Evolutionary conservation across 2,329 filamentous ascomycete genomes (phyloP).

Genomic region (Aspergillus ruber): DNA sequence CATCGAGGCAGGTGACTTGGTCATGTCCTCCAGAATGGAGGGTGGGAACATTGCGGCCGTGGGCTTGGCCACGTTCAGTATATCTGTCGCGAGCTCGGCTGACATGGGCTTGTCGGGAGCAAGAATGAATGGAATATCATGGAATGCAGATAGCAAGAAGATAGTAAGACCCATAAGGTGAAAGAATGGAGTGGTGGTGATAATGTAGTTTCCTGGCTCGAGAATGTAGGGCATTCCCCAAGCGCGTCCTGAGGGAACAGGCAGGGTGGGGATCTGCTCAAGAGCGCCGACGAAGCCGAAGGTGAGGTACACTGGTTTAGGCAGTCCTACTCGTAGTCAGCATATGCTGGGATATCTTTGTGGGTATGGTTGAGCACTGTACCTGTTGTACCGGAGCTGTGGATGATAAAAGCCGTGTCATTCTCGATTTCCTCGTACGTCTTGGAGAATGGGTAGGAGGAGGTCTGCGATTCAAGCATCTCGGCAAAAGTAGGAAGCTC

Average conservation of each 20-base stretch:
- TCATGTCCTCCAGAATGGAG: slow-evolving; percentile 15
- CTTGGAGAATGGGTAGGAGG: slow-evolving; percentile 9
- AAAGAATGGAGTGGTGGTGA: slow-evolving; percentile 14
- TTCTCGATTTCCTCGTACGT: slow-evolving; percentile 16
- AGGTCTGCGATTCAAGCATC: not conserved
- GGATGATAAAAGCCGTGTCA: slow-evolving; percentile 21
- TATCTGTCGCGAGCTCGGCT: slow-evolving; percentile 7
- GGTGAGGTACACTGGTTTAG: slow-evolving; percentile 16
- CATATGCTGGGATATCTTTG: too few species aligned
- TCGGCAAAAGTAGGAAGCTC: slow-evolving; percentile 5
- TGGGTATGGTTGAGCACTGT: not conserved
- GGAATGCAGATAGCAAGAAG: slow-evolving; percentile 6
- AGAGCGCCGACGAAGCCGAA: slow-evolving; percentile 12
- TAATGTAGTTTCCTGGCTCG: slow-evolving; percentile 5
- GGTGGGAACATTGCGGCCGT: slow-evolving; percentile 12
- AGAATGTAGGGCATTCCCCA: slow-evolving; percentile 1
- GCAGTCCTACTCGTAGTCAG: slow-evolving; percentile 6
- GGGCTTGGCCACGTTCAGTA: slow-evolving; percentile 8
- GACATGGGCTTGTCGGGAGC: slow-evolving; percentile 17
- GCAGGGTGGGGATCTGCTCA: slow-evolving; percentile 1
- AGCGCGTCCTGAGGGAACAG: slow-evolving; percentile 2
- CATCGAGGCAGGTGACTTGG: slow-evolving; percentile 5
- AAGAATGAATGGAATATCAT: slow-evolving; percentile 9
- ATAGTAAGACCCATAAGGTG: slow-evolving; percentile 16
- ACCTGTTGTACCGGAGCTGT: slow-evolving; percentile 32